These are phyloP conservation scores for Colletotrichum sp. DNA, from an alignment of 2,329 filamentous ascomycete genomes.

Conservation along the genomic window DNA sequence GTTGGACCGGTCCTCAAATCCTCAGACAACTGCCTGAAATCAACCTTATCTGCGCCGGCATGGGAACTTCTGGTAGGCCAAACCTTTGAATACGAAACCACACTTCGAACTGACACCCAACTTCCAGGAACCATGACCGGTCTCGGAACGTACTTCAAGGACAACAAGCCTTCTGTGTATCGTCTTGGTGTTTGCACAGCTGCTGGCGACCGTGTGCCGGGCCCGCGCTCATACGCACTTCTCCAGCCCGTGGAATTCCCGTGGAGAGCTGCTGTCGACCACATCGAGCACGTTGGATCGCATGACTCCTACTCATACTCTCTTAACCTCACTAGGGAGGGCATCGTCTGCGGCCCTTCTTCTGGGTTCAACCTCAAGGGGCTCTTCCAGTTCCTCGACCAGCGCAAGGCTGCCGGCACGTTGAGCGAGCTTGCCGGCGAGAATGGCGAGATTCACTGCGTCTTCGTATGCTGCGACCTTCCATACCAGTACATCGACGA, in stretches of 20 bases:
- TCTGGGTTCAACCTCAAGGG: constrained; percentile 64
- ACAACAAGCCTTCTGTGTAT: constrained; percentile 51
- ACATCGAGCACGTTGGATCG: constrained; percentile 61
- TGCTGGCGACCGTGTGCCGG: constrained; percentile 61
- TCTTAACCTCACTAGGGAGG: constrained; percentile 59
- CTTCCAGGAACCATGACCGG: constrained; percentile 49
- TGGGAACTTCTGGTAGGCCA: constrained; percentile 58
- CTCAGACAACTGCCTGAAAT: constrained; percentile 60
- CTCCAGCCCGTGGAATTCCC: constrained; percentile 60
- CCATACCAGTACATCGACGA: constrained; percentile 68
- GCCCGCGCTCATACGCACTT: constrained; percentile 58
- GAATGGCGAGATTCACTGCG: constrained; percentile 54
- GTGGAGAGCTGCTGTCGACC: constrained; percentile 60
- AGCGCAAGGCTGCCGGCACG: constrained; percentile 48
- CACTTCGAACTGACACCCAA: not conserved
- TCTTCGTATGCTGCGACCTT: constrained; percentile 67
- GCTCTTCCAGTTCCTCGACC: constrained; percentile 53
- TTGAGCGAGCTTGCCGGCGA: constrained; percentile 47
- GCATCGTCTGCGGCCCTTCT: constrained; percentile 64
- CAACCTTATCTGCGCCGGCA: constrained; percentile 58
- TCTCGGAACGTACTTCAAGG: constrained; percentile 55
- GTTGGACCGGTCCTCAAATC: constrained; percentile 66
- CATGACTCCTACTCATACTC: constrained; percentile 58
- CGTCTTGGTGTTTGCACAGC: constrained; percentile 59
- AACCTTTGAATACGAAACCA: not conserved